phyloP scores from a whole-genome alignment of 1,139 yeast genomes.

The Eremothecium gossypii region DNA sequence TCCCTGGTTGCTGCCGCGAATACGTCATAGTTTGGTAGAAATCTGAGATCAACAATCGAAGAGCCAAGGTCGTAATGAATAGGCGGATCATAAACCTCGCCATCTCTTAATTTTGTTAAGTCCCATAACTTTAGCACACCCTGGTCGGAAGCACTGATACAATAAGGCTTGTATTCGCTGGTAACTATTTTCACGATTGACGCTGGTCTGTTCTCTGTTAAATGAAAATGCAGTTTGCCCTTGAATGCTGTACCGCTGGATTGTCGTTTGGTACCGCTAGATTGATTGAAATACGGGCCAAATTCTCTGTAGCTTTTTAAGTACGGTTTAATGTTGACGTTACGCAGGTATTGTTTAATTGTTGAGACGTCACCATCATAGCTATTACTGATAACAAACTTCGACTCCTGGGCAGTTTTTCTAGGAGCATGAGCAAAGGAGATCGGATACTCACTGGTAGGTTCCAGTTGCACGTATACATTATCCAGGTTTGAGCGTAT shows the following conservation, averaged over 20 bases:
- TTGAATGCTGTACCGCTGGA: slow-evolving; percentile 27
- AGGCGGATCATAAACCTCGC: slow-evolving; percentile 52
- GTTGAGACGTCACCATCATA: slow-evolving; percentile 61
- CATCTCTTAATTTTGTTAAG: slow-evolving; percentile 50
- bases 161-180: slow-evolving; percentile 48
- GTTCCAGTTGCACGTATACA: slow-evolving; percentile 52
- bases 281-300: slow-evolving; percentile 34
- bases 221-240: slow-evolving; percentile 51
- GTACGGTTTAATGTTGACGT: slow-evolving; percentile 46
- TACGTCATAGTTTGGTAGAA: slow-evolving; percentile 54
- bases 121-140: slow-evolving; percentile 81
- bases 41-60: slow-evolving; percentile 39
- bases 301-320: slow-evolving; percentile 61
- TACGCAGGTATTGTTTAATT: slow-evolving; percentile 47
- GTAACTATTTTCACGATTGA: slow-evolving; percentile 48
- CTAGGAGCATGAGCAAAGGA: not conserved
- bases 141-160: slow-evolving; percentile 68
- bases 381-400: slow-evolving; percentile 37
- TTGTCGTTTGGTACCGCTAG: slow-evolving; percentile 14
- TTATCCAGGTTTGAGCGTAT: slow-evolving; percentile 49
- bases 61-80: slow-evolving; percentile 41
- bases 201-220: slow-evolving; percentile 43
- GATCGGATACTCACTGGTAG: slow-evolving; percentile 7
- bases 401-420: slow-evolving; percentile 7
- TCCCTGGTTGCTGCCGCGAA: slow-evolving; percentile 61